These are phyloP conservation scores for Tilletia indica DNA, from an alignment of 1,284 basidiomycete genomes.

Conservation along the genomic window DNA sequence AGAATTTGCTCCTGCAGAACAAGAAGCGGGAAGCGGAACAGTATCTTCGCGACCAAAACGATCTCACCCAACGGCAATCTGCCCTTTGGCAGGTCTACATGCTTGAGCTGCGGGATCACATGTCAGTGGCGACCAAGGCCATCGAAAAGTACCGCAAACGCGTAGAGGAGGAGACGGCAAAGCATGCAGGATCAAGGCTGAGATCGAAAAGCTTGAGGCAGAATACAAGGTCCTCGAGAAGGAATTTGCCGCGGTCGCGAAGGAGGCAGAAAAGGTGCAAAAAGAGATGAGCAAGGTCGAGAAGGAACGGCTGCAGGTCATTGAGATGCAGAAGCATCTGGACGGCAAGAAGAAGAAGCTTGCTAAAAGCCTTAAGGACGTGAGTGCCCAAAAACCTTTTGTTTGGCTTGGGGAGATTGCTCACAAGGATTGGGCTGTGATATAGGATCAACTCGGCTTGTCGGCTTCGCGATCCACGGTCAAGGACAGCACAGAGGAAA, in stretches of 20 bases:
- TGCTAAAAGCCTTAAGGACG: conserved; percentile 77
- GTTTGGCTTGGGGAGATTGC: too few species aligned
- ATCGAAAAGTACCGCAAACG: conserved; percentile 35
- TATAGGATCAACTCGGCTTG: conserved; percentile 67
- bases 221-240: conserved; percentile 37
- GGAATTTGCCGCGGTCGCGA: conserved; percentile 69
- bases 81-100: conserved; percentile 49
- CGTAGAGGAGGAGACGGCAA: conserved; percentile 41
- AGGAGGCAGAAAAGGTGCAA: conserved; percentile 68
- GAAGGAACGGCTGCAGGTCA: conserved; percentile 79
- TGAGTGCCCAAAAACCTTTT: too few species aligned
- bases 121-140: conserved; percentile 35
- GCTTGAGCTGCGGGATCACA: conserved; percentile 38
- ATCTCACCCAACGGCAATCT: conserved; percentile 60
- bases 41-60: conserved; percentile 79
- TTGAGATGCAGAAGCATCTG: conserved; percentile 84
- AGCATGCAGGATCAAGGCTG: conserved; percentile 44
- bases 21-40: conserved; percentile 58
- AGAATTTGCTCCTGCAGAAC: neutral
- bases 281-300: conserved; percentile 79
- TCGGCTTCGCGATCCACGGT: conserved; percentile 70
- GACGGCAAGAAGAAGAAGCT: conserved; percentile 82
- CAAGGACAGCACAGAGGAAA: conserved; percentile 70
- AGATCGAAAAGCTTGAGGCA: conserved; percentile 41
- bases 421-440: neutral